Percentiles rank a stretch among this genome's conserved stretches.
Evolutionary conservation across 2,329 filamentous ascomycete genomes (phyloP).

Genomic region (Trichoderma guizhouense): DNA sequence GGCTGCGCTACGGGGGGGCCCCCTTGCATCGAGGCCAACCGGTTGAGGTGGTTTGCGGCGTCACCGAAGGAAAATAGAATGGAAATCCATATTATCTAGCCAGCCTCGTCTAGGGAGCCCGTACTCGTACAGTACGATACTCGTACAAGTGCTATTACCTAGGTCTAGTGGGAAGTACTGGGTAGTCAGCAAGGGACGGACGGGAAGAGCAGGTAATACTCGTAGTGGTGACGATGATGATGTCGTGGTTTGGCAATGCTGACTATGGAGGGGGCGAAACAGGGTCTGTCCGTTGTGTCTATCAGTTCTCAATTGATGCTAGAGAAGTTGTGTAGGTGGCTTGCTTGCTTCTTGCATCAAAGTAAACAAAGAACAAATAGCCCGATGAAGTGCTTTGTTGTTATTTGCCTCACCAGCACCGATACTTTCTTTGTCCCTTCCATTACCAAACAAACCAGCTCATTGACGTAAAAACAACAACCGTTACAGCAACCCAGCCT

Average conservation of each 20-base stretch:
- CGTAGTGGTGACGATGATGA: background rate
- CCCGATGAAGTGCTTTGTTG: background rate
- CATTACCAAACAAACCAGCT: background rate
- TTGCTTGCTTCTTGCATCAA: background rate
- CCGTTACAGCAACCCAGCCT: background rate
- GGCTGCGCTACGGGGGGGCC: background rate
- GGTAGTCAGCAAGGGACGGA: background rate
- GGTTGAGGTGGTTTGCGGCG: constrained; percentile 12
- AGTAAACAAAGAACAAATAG: background rate
- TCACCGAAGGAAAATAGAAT: background rate
- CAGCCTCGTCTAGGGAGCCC: background rate
- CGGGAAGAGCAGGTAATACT: background rate
- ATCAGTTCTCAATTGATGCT: background rate
- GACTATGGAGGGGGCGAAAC: background rate
- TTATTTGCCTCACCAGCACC: background rate
- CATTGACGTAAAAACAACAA: background rate
- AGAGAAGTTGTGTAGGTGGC: background rate
- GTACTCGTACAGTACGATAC: background rate
- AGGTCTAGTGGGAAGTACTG: background rate
- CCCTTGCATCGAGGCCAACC: constrained; percentile 11
- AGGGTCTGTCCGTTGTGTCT: background rate
- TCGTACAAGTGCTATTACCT: background rate
- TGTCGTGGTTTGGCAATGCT: background rate
- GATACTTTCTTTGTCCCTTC: background rate
- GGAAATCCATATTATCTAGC: background rate